Conservation (phyloP, 2,329 filamentous ascomycete species). For the Hirsutella thompsonii region DNA sequence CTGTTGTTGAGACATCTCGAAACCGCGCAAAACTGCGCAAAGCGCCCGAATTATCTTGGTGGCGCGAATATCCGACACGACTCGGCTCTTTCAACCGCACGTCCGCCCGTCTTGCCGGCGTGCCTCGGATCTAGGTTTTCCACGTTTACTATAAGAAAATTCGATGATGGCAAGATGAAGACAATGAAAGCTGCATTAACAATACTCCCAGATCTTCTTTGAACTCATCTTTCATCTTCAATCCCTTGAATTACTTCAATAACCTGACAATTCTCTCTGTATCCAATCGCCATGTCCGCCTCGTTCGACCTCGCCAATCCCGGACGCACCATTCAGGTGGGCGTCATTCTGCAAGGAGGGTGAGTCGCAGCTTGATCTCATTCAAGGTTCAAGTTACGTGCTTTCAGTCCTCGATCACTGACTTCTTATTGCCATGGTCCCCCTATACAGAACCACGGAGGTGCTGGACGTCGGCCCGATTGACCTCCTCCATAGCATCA, state of each 20-base stretch:
- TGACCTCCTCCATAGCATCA: constrained; percentile 13
- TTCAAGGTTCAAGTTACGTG: too few species aligned
- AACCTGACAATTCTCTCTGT: neutral
- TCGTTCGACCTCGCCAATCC: constrained; percentile 1
- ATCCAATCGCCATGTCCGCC: neutral
- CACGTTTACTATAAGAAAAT: neutral
- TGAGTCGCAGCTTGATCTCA: neutral
- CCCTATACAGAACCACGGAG: constrained; percentile 14
- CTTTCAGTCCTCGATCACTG: neutral
- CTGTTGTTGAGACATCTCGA: too few species aligned
- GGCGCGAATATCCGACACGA: neutral
- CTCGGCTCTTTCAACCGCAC: neutral
- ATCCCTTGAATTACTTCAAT: too few species aligned
- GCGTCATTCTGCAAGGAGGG: constrained; percentile 17
- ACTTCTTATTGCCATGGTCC: neutral
- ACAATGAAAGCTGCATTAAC: too few species aligned
- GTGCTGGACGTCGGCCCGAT: constrained; percentile 21
- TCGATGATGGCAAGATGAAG: too few species aligned
- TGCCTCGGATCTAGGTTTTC: neutral
- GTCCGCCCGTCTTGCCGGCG: neutral
- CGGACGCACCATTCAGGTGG: constrained; percentile 11
- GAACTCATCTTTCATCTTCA: too few species aligned
- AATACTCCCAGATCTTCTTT: too few species aligned
- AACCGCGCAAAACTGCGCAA: too few species aligned
- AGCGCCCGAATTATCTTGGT: neutral